phyloP scores from a whole-genome alignment of 2,329 filamentous ascomycete species.

The Trichoderma guizhouense region DNA sequence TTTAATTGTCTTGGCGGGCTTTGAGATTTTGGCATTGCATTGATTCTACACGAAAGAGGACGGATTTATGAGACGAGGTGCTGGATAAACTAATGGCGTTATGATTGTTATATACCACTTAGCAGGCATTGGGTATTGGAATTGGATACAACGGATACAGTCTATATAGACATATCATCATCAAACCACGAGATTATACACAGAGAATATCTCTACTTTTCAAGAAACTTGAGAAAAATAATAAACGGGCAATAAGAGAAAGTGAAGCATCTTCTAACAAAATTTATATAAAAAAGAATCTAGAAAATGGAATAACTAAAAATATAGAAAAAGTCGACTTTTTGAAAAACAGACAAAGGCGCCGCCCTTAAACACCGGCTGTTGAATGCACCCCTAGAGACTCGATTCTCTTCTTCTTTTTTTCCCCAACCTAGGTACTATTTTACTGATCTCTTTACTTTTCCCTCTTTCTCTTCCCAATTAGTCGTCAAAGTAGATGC shows the following conservation, averaged over 20 bases:
- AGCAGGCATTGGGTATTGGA: background rate
- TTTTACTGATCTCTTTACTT: background rate
- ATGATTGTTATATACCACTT: background rate
- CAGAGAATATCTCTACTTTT: background rate
- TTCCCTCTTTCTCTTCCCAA: background rate
- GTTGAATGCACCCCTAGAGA: slow-evolving; percentile 15
- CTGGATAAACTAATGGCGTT: background rate
- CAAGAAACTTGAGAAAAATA: background rate
- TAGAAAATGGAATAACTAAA: background rate
- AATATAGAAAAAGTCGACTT: background rate
- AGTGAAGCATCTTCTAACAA: background rate
- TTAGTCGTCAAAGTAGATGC: slow-evolving; percentile 93
- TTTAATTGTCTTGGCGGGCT: background rate
- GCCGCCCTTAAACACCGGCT: slow-evolving; percentile 27
- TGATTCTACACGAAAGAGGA: background rate
- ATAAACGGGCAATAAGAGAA: background rate
- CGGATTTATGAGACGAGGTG: background rate
- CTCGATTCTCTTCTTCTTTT: background rate
- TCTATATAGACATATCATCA: background rate
- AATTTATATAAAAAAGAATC: background rate
- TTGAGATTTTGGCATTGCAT: background rate
- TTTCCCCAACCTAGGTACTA: background rate
- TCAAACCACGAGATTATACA: background rate
- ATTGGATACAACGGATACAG: background rate
- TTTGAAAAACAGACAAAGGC: background rate